Percentiles rank a stretch among this genome's conserved stretches.
These are phyloP conservation scores for Colletotrichum tamarilloi DNA, from an alignment of 2,329 filamentous ascomycete genomes.

Conservation along the genomic window DNA sequence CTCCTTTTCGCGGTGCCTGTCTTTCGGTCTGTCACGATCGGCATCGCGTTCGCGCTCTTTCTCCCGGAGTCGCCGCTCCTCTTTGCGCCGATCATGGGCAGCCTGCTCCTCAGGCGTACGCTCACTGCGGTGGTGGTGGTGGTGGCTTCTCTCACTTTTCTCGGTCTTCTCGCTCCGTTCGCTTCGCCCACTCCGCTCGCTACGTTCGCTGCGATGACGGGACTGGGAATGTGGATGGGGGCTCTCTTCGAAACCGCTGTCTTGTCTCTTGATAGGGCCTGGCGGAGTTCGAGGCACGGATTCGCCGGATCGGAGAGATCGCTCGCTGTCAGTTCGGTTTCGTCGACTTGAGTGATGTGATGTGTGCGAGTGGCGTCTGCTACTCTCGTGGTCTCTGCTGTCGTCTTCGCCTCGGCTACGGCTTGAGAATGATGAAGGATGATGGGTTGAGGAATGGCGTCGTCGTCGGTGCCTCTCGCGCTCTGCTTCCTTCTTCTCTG, in stretches of 20 bases:
- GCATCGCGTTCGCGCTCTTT: neutral
- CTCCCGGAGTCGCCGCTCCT: neutral
- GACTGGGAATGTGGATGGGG: constrained; percentile 35
- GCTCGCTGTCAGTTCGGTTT: constrained; percentile 51
- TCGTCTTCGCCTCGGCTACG: constrained; percentile 46
- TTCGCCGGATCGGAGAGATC: constrained; percentile 46
- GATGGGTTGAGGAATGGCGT: constrained; percentile 50
- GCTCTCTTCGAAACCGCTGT: constrained; percentile 59
- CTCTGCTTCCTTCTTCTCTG: constrained; percentile 66
- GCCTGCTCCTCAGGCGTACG: constrained; percentile 62
- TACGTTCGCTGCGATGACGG: constrained; percentile 45
- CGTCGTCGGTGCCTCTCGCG: constrained; percentile 54
- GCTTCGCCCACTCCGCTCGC: constrained; percentile 18
- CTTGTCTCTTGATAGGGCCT: constrained; percentile 55
- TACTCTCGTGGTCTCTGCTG: constrained; percentile 38
- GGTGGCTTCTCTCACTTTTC: neutral
- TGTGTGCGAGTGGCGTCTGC: constrained; percentile 40
- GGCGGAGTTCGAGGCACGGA: constrained; percentile 45
- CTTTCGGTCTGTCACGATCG: constrained; percentile 16
- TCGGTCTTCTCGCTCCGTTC: constrained; percentile 21
- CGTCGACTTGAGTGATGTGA: constrained; percentile 41
- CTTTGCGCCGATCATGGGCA: constrained; percentile 61
- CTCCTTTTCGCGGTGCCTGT: constrained; percentile 30
- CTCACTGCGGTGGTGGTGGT: constrained; percentile 31
- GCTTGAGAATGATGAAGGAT: constrained; percentile 46